Conservation (phyloP, 768 basidiomycete genomes). For the Pluteus cervinus region DNA sequence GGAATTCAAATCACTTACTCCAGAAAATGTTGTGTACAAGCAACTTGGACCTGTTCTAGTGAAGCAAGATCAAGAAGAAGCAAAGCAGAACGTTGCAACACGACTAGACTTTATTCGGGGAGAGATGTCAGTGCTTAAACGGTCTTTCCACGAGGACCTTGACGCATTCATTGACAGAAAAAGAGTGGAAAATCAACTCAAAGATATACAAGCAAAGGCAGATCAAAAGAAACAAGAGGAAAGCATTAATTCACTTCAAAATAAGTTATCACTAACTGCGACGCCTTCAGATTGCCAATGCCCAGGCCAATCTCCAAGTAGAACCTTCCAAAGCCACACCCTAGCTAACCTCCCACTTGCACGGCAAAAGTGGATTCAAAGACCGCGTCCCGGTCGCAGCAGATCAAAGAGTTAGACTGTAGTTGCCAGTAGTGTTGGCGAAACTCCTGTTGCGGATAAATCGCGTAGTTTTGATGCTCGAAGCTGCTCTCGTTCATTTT, state of each 20-base stretch:
- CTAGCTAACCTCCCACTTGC: too few relatives aligned
- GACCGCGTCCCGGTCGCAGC: too few relatives aligned
- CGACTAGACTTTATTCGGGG: constrained; percentile 82
- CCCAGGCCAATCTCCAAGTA: constrained; percentile 55
- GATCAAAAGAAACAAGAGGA: constrained; percentile 86
- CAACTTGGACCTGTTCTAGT: constrained; percentile 87
- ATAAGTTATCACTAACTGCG: constrained; percentile 9
- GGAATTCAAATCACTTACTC: constrained; percentile 77
- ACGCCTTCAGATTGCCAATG: constrained; percentile 50
- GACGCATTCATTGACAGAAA: constrained; percentile 29
- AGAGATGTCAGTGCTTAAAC: constrained; percentile 66
- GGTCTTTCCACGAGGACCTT: neutral
- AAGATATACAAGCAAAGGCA: constrained; percentile 68
- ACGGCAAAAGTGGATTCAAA: too few relatives aligned
- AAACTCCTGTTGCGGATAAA: too few relatives aligned
- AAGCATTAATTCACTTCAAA: constrained; percentile 13
- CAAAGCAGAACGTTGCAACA: constrained; percentile 82
- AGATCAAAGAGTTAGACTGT: too few relatives aligned
- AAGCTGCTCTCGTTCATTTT: constrained; percentile 46
- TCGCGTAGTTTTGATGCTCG: constrained; percentile 16
- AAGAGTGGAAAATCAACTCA: constrained; percentile 76
- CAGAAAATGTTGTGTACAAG: constrained; percentile 83
- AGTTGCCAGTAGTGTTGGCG: constrained; percentile 7
- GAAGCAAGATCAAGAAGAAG: constrained; percentile 83
- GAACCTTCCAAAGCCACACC: constrained; percentile 19